These are phyloP conservation scores for Candida palmyrensis DNA, from an alignment of 805 yeast species.

Conservation along the genomic window DNA sequence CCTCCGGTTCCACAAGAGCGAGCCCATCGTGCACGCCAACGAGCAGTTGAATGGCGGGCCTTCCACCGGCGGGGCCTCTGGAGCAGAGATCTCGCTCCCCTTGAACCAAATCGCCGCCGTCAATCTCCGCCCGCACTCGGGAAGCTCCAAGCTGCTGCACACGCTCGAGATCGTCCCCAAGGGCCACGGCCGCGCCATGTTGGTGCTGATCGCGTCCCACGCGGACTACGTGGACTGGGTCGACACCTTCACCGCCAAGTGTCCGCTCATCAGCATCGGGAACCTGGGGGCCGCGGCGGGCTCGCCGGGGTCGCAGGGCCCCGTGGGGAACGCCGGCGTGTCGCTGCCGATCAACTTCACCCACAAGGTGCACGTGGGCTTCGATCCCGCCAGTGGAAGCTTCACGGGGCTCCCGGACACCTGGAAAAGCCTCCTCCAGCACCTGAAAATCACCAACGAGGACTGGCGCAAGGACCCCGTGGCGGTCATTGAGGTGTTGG, in stretches of 20 bases:
- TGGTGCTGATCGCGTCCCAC: conserved; percentile 71
- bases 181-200: conserved; percentile 52
- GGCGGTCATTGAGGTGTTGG: conserved; percentile 58
- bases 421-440: conserved; percentile 52
- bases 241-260: conserved; percentile 76
- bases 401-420: conserved; percentile 54
- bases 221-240: conserved; percentile 85
- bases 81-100: conserved; percentile 35
- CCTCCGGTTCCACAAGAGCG: conserved; percentile 70
- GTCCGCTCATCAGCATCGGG: conserved; percentile 52
- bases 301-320: conserved; percentile 4
- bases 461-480: conserved; percentile 62
- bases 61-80: conserved; percentile 4
- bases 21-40: conserved; percentile 24
- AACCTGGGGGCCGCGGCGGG: conserved; percentile 13
- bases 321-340: conserved; percentile 44
- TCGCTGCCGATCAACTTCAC: conserved; percentile 93
- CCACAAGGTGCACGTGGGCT: conserved; percentile 87
- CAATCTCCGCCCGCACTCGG: conserved; percentile 56
- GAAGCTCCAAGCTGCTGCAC: conserved; percentile 37
- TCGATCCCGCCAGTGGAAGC: conserved; percentile 68
- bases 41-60: conserved; percentile 36
- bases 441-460: conserved; percentile 55
- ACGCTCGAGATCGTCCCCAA: conserved; percentile 75
- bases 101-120: conserved; percentile 32